A percentile compares a stretch with the other conserved stretches of the same genome.
phyloP scores from a whole-genome alignment of 768 basidiomycete species.

The Phanerodontia chrysosporium region DNA sequence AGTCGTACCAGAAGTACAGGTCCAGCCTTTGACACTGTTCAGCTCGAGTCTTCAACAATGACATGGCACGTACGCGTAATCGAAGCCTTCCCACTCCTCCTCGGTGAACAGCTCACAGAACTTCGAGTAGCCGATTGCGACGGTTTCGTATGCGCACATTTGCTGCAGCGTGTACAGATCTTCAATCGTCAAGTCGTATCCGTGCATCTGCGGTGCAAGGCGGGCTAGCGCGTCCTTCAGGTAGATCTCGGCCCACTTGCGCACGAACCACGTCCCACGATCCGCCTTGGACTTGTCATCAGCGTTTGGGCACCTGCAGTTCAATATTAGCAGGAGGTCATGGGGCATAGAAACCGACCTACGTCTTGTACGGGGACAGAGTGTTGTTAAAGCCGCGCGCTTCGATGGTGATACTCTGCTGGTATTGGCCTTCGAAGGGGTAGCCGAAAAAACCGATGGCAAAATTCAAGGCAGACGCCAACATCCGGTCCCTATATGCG shows the following conservation, averaged over 20 bases:
- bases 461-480: constrained; percentile 49
- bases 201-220: constrained; percentile 53
- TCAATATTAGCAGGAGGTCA: background rate
- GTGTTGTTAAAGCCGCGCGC: constrained; percentile 53
- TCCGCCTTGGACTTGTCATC: constrained; percentile 39
- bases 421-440: constrained; percentile 39
- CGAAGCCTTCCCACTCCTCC: constrained; percentile 91
- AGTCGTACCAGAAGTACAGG: constrained; percentile 70
- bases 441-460: constrained; percentile 50
- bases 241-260: constrained; percentile 69
- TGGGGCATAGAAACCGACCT: constrained; percentile 15
- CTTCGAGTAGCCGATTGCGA: constrained; percentile 84
- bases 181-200: constrained; percentile 58
- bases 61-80: constrained; percentile 61
- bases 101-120: constrained; percentile 90
- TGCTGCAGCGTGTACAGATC: constrained; percentile 79
- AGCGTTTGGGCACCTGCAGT: constrained; percentile 56
- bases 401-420: constrained; percentile 41
- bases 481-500: constrained; percentile 40
- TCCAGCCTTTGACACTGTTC: constrained; percentile 45
- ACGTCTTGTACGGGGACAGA: constrained; percentile 80
- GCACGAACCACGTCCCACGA: constrained; percentile 54
- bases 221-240: constrained; percentile 61
- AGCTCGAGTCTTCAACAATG: background rate
- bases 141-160: constrained; percentile 89